Conservation (phyloP, 306 rosid species). For the Cucumis cinereus region DNA sequence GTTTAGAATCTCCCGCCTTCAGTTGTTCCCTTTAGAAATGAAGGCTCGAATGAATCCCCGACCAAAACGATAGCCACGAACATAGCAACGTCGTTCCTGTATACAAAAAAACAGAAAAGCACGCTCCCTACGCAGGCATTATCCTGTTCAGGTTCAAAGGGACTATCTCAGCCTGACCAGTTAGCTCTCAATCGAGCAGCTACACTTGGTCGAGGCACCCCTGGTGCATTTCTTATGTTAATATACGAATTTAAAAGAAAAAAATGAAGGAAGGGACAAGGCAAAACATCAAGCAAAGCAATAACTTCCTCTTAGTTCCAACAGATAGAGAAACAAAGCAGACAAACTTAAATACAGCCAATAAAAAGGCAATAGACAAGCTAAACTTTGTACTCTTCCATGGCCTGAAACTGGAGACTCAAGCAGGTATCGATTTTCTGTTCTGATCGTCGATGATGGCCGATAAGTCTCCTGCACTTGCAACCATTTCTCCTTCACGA, state of each 20-base stretch:
- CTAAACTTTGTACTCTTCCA: slow-evolving; percentile 34
- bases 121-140: slow-evolving; percentile 99
- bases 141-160: slow-evolving; percentile 99
- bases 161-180: slow-evolving; percentile 97
- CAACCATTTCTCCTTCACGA: slow-evolving; percentile 9
- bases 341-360: slow-evolving; percentile 12
- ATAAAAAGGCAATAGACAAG: slow-evolving; percentile 21
- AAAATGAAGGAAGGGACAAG: not conserved
- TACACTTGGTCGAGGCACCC: slow-evolving; percentile 89
- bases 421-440: not conserved
- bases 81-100: slow-evolving; percentile 34
- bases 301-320: slow-evolving; percentile 28
- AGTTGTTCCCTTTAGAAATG: not conserved
- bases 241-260: slow-evolving; percentile 8
- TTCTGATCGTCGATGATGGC: not conserved
- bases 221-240: slow-evolving; percentile 81
- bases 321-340: slow-evolving; percentile 16
- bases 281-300: slow-evolving; percentile 3
- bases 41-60: slow-evolving; percentile 1
- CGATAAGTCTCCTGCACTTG: slow-evolving; percentile 20
- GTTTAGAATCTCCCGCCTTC: not conserved
- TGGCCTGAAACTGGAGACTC: slow-evolving; percentile 23
- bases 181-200: slow-evolving; percentile 32
- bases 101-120: slow-evolving; percentile 45
- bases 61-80: slow-evolving; percentile 18